These are phyloP conservation scores for Jamesozyma piceae DNA, from an alignment of 805 yeast species.

Conservation along the genomic window DNA sequence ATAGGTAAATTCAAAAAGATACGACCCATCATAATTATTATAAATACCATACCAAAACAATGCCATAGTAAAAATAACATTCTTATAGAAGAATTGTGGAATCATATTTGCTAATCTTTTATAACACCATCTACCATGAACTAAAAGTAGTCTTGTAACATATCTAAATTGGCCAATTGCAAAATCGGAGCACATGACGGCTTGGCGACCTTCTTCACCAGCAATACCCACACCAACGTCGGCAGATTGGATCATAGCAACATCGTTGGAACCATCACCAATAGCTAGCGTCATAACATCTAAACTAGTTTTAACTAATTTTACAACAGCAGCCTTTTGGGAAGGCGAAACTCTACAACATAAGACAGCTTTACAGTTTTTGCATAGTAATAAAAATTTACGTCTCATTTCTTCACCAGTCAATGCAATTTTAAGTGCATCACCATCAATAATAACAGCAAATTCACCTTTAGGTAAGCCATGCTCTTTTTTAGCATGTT, in stretches of 20 bases:
- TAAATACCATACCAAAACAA: slow-evolving; percentile 75
- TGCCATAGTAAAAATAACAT: slow-evolving; percentile 65
- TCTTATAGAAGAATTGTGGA: slow-evolving; percentile 72
- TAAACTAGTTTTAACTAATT: slow-evolving; percentile 60
- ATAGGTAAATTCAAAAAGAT: slow-evolving; percentile 68
- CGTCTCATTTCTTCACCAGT: slow-evolving; percentile 36
- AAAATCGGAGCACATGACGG: slow-evolving; percentile 81
- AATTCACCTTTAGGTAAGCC: slow-evolving; percentile 59
- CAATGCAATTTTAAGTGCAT: slow-evolving; percentile 53
- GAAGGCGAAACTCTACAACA: slow-evolving; percentile 88
- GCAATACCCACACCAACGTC: slow-evolving; percentile 86
- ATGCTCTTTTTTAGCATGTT: slow-evolving; percentile 46
- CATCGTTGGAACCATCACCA: slow-evolving; percentile 87
- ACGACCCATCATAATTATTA: slow-evolving; percentile 70
- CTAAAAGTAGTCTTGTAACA: slow-evolving; percentile 53
- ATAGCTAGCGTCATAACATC: slow-evolving; percentile 80
- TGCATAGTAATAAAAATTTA: slow-evolving; percentile 62
- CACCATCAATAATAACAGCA: slow-evolving; percentile 76
- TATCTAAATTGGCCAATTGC: slow-evolving; percentile 82
- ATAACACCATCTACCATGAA: slow-evolving; percentile 83
- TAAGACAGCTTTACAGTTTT: slow-evolving; percentile 71
- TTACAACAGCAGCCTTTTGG: slow-evolving; percentile 76
- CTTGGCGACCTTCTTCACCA: slow-evolving; percentile 87
- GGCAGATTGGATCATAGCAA: slow-evolving; percentile 84
- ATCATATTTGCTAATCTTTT: slow-evolving; percentile 77